Evolutionary conservation across 176 grass and related monocot genomes (phyloP), one percentile per base, ranked within the genome.

Genomic region (Cenchrus fungigraminus): DNA sequence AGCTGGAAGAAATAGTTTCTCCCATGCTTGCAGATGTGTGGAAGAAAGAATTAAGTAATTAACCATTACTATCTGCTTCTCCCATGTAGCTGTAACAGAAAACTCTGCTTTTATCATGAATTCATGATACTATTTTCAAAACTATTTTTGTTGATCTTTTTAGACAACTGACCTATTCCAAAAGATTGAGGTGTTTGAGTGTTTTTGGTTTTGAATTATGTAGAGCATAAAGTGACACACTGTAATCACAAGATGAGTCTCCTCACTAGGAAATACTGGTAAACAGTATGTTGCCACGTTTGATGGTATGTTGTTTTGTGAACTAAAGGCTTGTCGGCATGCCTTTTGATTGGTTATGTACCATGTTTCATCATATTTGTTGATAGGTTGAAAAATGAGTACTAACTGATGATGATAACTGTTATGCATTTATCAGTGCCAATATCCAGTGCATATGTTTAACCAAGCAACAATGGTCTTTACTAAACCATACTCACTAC

Each of bases 1-100:
- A 89, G 45, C 32, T 44, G 68, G 47, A 82, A 55, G 6, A 55
- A 70, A 40, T 70, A n/a, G 59, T 64, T 85, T 2, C 71, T 82
- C 57, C 44, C 44, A 54, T 46, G 29, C 19, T 20, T 82, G 64
- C 22, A 32, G 47, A 70, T 89, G 6, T 65, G 16, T 71, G 54
- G 22, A 47, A 72, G 16, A 73, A 73, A 56, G 9, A 76, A 65
- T 56, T 49, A 71, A 40, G n/a, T 64, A 77, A 25, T 77, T 43
- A 59, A 25, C 6, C 20, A 71, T 71, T 53, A 12, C 16, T 71
- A 16, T 70, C n/a, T 32, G 60, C 75, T 85, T 74, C 51, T 65
- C 34, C 74, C 12, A 31, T 2, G 19, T 68, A 59, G 68, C 37
- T 9, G 45, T 16, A 60, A 4, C 34, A 43, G 68, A 64, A 28